Evolutionary conservation across 257 asterid species (phyloP), one percentile per base, ranked within the genome.

Genomic region (Primulina tabacum): DNA sequence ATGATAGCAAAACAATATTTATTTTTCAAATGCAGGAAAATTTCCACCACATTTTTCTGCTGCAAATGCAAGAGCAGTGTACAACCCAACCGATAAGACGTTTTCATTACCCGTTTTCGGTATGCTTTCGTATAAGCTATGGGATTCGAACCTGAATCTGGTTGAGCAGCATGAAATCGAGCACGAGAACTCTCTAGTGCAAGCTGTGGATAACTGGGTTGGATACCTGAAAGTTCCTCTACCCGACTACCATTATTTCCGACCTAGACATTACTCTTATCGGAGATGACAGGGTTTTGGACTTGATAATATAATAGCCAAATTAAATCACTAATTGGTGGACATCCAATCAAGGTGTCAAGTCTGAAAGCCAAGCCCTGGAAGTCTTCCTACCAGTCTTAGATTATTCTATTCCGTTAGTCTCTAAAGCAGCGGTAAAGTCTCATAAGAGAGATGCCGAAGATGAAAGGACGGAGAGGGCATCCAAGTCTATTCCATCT

Each of bases 91-190:
- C 3, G 77, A 90, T 9, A 85, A 60, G 71, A 68, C 10, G 3
- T 38, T 92, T 20, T 80, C 94, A 26, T 77, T 90, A 18, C 98
- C 98, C 0, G 87, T 83, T 0, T 89, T 90, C 71, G 97, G 85
- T 58, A 90, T 93, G 35, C 94, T 96, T 71, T 70, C 97, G 0
- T 90, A 83, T 85, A 93, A 89, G 83, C 83, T 86, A 68, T 79
- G 79, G 65, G 88, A 86, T 52, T 87, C 94, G 2, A 75, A 83
- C 38, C 56, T 90, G 75, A 81, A 81, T 73, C 95, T 28, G 30
- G 26, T 24, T 28, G 86, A 82, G 11, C 84, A 89, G 66, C 80
- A 72, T 12, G 98, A 92, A 80, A 60, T 78, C 6, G 88, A 87
- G 73, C 96, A 87, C 64, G 95, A 86, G 81, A 80, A 80, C 59